Evolutionary conservation across 1,284 basidiomycete species (phyloP).

Genomic region (Xerocomus subilludens): DNA sequence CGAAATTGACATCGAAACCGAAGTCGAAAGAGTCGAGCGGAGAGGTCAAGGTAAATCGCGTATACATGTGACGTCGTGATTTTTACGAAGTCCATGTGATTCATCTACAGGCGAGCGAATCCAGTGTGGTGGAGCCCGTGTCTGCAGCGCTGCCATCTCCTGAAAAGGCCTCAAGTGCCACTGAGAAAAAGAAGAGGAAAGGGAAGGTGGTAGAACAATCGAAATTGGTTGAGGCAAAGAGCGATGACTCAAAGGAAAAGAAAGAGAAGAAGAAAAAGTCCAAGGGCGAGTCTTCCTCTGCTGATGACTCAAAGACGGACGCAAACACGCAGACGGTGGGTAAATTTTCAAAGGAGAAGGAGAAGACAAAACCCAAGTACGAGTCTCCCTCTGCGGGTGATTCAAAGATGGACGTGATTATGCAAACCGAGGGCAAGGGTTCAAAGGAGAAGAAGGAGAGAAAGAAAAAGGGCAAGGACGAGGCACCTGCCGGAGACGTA

Average conservation of each 20-base stretch:
- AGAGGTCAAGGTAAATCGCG: conserved; percentile 34
- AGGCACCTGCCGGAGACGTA: conserved; percentile 11
- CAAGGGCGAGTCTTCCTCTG: conserved; percentile 21
- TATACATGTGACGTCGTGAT: conserved; percentile 21
- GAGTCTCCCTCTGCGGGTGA: not conserved
- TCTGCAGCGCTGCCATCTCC: not conserved
- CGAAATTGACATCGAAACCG: too few species aligned
- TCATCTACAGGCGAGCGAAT: conserved; percentile 21
- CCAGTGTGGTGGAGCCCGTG: not conserved
- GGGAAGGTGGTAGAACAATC: conserved; percentile 29
- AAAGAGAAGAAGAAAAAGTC: conserved; percentile 46
- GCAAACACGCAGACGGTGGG: not conserved
- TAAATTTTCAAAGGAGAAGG: conserved; percentile 5
- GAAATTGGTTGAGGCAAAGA: not conserved
- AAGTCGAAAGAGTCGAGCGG: conserved; percentile 41
- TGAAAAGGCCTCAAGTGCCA: conserved; percentile 17
- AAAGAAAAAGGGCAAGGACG: conserved; percentile 29
- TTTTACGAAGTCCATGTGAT: conserved; percentile 35
- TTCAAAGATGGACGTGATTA: conserved; percentile 5
- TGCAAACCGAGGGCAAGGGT: conserved; percentile 20
- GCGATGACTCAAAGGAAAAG: conserved; percentile 43
- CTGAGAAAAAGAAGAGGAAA: conserved; percentile 52
- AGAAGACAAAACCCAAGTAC: conserved; percentile 28
- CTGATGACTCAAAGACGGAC: conserved; percentile 6
- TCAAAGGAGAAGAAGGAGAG: conserved; percentile 47